A percentile compares a stretch with the other conserved stretches of the same genome.
phyloP scores from a whole-genome alignment of 2,329 filamentous ascomycete species.

The Davidsoniella eucalypti region DNA sequence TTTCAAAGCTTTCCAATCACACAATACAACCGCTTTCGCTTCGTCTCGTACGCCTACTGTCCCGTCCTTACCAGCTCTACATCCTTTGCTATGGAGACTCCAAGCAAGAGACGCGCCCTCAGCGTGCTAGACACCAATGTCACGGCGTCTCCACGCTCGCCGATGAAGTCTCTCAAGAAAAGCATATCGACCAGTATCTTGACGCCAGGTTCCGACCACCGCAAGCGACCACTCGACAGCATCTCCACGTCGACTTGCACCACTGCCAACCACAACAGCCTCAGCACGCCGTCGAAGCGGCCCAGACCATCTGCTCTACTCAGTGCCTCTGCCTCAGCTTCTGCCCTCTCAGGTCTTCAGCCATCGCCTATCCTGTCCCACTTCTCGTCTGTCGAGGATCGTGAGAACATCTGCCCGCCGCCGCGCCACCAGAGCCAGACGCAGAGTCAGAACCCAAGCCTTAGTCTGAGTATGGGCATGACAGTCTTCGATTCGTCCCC shows the following conservation, averaged over 20 bases:
- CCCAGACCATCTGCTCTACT: neutral
- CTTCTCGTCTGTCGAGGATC: neutral
- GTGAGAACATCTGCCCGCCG: neutral
- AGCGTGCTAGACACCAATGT: constrained; percentile 12
- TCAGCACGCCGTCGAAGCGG: constrained; percentile 5
- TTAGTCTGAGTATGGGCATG: constrained; percentile 1
- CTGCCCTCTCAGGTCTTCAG: constrained; percentile 2
- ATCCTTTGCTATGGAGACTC: constrained; percentile 9
- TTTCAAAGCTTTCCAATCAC: too few relatives aligned
- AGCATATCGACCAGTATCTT: neutral
- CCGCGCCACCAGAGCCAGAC: neutral
- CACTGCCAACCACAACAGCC: neutral
- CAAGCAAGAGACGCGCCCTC: constrained; percentile 13
- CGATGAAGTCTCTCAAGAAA: constrained; percentile 9
- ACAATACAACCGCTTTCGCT: neutral
- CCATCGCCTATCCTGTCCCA: constrained; percentile 7
- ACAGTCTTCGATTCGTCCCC: constrained; percentile 7
- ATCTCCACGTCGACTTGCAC: constrained; percentile 2
- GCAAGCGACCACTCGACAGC: constrained; percentile 5
- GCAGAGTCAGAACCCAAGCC: neutral
- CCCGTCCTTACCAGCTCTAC: neutral
- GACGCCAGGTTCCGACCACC: constrained; percentile 2
- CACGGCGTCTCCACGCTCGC: constrained; percentile 9
- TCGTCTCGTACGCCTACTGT: neutral
- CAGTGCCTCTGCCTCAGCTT: neutral